Base-by-base conservation (phyloP, 495 filamentous ascomycete species). In the Xylaria curta region DNA sequence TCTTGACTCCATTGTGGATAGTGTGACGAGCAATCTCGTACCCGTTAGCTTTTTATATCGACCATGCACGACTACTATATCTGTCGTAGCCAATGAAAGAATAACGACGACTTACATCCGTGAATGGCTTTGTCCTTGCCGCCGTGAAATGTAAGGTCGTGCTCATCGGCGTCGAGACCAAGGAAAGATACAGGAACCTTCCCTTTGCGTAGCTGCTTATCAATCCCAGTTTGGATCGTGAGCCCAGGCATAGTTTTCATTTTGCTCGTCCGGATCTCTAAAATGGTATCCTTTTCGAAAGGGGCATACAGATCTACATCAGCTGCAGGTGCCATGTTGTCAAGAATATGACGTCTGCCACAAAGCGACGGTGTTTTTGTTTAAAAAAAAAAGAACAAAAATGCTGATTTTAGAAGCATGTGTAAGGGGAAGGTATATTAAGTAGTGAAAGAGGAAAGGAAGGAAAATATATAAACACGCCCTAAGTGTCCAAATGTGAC, bases 51-150 rank as follows among this genome's bases (percentile, higher is more conserved):
- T 46, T 6, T 17, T 26, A 21, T 46, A 17, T 44, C 17, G 40
- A 42, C 28, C 33, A 10, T 28, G 17, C 1, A 3, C 15, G 40
- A 40, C 12, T 36, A 9, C 33, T 8, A 36, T 12, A 53, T 28
- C 13, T 19, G 1, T 44, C 8, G 2, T 0, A n/a, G 61, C 6
- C 46, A 15, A 7, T 10, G 31, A 44, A 62, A 38, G 36, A 42
- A 42, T 60, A 10, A 33, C 13, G 38, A n/a, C 40, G 53, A 73
- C 80, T 76, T 74, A 84, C 84, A 90, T 47, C 86, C 87, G 66
- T 88, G 86, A 38, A 90, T 79, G 2, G 88, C 87, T 74, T 88
- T 89, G 66, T 90, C 87, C 0, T 72, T 69, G 0, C 86, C 86
- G 46, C 87, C 86, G 70, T 89, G 88, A 54, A 85, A 86, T 0